Evolutionary conservation across 2,329 filamentous ascomycete genomes (phyloP), one percentile per base, ranked within the genome.

Genomic region (Xylaria sp.): DNA sequence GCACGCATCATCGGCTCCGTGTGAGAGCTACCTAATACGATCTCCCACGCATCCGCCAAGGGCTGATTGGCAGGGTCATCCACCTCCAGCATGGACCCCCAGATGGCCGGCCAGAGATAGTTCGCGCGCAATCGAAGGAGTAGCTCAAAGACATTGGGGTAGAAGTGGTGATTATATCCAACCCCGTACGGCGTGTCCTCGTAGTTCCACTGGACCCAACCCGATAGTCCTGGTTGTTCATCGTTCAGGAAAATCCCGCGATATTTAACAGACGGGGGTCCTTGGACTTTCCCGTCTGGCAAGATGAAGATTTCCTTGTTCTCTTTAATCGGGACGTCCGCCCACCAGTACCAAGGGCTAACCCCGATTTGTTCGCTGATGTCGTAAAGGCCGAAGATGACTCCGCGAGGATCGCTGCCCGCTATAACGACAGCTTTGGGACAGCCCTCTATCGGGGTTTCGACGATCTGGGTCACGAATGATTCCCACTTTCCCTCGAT

Each of bases 331-430:
- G 88, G 83, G 1, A 89, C 86, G 75, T 92, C 90, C 6, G 89
- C 88, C 83, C 87, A 91, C 81, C 85, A 91, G 79, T 91, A 87
- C 88, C 89, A 91, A 49, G 89, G 90, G 38, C 88, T 90, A 13
- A 93, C 89, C 31, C 91, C 91, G 66, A 93, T 92, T 76, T 93
- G 90, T 78, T 92, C 90, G 26, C 88, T 91, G 57, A 93, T 78
- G 71, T 90, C 89, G 79, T 93, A 93, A 23, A 92, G 81, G 11
- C 91, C 91, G 73, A 86, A 93, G 63, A 93, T 91, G 2, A 89
- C 87, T 15, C 77, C 77, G 1, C 77, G 73, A 2, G 82, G 78
- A 76, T 93, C 90, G 74, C 87, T 90, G 11, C 89, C 90, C 38
- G 87, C 89, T 77, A 93, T 89, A 1, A 93, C 87, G 20, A 93